Evolutionary conservation across 192 early-diverging fungal genomes (phyloP), one percentile per base, ranked within the genome.

Genomic region (Funneliformis mosseae): DNA sequence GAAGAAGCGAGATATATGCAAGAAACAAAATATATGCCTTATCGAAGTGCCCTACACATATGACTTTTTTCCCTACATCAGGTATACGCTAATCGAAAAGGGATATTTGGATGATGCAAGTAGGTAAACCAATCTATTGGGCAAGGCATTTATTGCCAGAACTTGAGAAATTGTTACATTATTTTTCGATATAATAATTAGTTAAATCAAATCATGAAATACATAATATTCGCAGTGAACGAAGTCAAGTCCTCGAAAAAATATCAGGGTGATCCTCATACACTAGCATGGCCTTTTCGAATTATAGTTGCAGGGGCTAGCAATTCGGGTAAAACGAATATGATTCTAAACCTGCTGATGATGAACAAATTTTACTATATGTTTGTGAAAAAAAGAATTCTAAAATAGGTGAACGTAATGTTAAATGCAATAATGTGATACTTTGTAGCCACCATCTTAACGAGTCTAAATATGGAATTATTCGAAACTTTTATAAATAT

Each of bases 361-460:
- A 33, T 33, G 3, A 33, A 33, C 33, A 33, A 33, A 33, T 3
- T 33, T 33, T 33, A 33, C 33, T 33, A 33, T 3, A 33, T 33
- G 33, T 33, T 33, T 33, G 33, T 0, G 3, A 33, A 50, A 75
- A 59, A 75, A 75, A 50, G 74, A 8, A 27, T 25, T 75, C 48
- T 75, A 75, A 59, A 18, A 59, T 59, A 59, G 23, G 18, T 18
- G 48, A 59, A 75, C 74, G 74, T 5, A 75, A 75, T 75, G 48
- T 75, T 75, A 75, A 75, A 75, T 75, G 74, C n/a, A 6, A 75
- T 50, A 16, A 75, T 75, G 74, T 75, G 59, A n/a, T 75, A 59
- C 48, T 75, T 9, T 14, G 33, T 16, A 50, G 74, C 50, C 74
- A 75, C 25, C 45, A 75, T 59, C 59, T 75, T 59, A 75, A 75